Evolutionary conservation across 2,329 filamentous ascomycete genomes (phyloP), one percentile per base, ranked within the genome.

Genomic region (Biscogniauxia marginata): DNA sequence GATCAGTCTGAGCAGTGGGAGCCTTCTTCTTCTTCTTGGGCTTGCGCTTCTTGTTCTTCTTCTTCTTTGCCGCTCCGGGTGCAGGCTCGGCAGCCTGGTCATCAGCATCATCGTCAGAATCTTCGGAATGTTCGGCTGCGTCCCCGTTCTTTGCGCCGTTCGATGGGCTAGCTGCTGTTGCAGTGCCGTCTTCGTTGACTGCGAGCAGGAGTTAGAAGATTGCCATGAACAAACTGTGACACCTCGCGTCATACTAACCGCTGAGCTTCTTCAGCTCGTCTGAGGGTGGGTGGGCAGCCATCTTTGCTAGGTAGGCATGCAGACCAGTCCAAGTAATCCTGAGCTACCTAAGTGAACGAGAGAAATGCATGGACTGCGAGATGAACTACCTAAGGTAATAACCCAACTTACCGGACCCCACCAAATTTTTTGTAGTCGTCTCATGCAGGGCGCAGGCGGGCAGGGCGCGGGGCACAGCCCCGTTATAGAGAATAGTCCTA

Each of bases 31-130:
- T 89, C 82, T 89, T 88, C 79, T 85, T 88, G 73, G 85, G 86
- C 71, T 86, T 84, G 76, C 85, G 88, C 80, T 87, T 90, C 81
- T 91, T 91, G 81, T 93, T 93, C 78, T 92, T 91, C 77, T 91
- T 91, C 75, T 90, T 90, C 57, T 71, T 71, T 13, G 61, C 75
- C 5, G 73, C 72, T 43, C 64, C 72, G 7, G 72, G 70, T 25
- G 74, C 76, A 6, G 71, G 71, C 13, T 70, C 67, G 7, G 69
- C 67, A 8, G 57, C 67, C 49, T 71, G 68, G 18, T 74, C 77
- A 19, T 81, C 80, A 3, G 76, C 78, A 8, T 83, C 81, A 49
- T 82, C 80, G 34, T 80, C 81, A n/a, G 78, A 81, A 53, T 81
- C 79, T 55, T 79, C 79, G 46, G 79, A 77, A 57, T 74, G 67